Percentiles rank a stretch among this genome's conserved stretches.
Conservation (phyloP, 1,284 basidiomycete genomes). For the Mycena sp. region DNA sequence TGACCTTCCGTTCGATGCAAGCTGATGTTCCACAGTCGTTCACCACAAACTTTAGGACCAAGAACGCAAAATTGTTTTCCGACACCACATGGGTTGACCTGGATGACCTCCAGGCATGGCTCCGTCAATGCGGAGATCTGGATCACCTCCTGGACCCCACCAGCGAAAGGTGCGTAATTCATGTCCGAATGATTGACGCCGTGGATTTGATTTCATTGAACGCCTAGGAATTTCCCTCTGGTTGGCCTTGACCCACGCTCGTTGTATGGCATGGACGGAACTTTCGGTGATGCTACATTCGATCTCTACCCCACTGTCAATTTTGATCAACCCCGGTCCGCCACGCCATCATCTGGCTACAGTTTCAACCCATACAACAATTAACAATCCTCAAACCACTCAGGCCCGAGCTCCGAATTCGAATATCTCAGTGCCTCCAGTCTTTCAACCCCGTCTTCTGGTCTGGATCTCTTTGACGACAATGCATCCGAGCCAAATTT, state of each 20-base stretch:
- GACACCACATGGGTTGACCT: not conserved
- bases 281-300: not conserved
- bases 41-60: not conserved
- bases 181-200: not conserved
- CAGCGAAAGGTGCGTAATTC: not conserved
- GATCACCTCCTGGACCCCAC: not conserved
- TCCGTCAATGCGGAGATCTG: not conserved
- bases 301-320: not conserved
- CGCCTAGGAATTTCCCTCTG: not conserved
- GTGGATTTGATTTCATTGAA: not conserved
- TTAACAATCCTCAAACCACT: not conserved
- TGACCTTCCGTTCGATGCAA: not conserved
- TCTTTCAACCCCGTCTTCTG: conserved; percentile 3
- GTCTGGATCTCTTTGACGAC: conserved; percentile 3
- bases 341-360: not conserved
- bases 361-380: not conserved
- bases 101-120: not conserved
- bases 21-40: not conserved
- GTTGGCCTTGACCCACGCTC: not conserved
- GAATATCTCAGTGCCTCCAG: not conserved
- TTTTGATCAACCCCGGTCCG: too few species aligned
- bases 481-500: not conserved
- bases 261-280: not conserved
- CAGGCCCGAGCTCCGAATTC: not conserved
- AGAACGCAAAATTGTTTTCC: not conserved